Evolutionary conservation across 2,329 filamentous ascomycete genomes (phyloP).

Genomic region (Colletotrichum tropicicola): DNA sequence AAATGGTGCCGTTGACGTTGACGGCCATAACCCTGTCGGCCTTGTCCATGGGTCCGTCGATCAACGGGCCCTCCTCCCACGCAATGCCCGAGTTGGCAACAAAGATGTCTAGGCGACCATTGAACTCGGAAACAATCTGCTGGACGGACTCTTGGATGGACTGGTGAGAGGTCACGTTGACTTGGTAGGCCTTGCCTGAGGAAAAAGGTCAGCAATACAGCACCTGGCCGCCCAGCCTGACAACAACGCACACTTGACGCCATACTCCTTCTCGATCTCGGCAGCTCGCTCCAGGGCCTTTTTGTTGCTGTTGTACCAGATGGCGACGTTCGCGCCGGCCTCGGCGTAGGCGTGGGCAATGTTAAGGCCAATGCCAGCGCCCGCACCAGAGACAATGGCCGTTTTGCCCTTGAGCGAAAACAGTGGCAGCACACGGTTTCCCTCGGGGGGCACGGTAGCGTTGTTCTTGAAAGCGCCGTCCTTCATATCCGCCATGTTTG

Average conservation of each 20-base stretch:
- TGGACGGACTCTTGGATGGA: conserved; percentile 60
- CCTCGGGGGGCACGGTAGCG: conserved; percentile 57
- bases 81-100: conserved; percentile 82
- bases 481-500: conserved; percentile 49
- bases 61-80: conserved; percentile 74
- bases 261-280: conserved; percentile 71
- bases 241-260: conserved; percentile 68
- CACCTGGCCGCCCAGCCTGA: neutral
- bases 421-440: conserved; percentile 66
- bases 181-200: conserved; percentile 68
- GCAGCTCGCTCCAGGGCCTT: conserved; percentile 69
- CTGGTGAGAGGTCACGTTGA: conserved; percentile 65
- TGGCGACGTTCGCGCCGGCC: conserved; percentile 75
- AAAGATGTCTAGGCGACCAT: conserved; percentile 79
- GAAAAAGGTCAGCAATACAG: conserved; percentile 1
- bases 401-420: conserved; percentile 77
- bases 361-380: conserved; percentile 72
- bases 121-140: conserved; percentile 70
- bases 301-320: conserved; percentile 78
- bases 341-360: conserved; percentile 73
- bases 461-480: conserved; percentile 65
- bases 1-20: conserved; percentile 81
- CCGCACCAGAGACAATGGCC: conserved; percentile 74
- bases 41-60: conserved; percentile 70
- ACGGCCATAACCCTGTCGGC: conserved; percentile 75